Percentiles rank a stretch among this genome's conserved stretches.
Evolutionary conservation across 1,284 basidiomycete genomes (phyloP).

Genomic region (Fomitopsis schrenkii): DNA sequence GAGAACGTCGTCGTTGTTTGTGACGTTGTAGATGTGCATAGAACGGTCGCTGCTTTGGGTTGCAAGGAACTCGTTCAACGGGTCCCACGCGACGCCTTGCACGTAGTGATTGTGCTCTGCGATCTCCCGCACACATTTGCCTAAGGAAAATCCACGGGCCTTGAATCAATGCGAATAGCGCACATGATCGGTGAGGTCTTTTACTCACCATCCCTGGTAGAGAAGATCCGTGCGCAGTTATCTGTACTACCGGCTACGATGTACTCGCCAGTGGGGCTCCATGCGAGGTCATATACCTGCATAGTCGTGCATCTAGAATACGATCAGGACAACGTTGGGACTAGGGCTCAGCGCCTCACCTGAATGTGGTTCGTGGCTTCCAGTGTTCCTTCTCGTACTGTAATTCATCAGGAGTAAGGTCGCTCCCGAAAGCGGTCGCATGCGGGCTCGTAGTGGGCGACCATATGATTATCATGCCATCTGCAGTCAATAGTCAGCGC

Average conservation of each 20-base stretch:
- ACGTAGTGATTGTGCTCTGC: slow-evolving; percentile 93
- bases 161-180: slow-evolving; percentile 1
- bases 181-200: neutral
- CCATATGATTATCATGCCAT: slow-evolving; percentile 98
- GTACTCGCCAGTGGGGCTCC: slow-evolving; percentile 94
- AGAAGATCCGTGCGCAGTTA: slow-evolving; percentile 88
- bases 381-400: slow-evolving; percentile 94
- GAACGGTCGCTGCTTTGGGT: slow-evolving; percentile 92
- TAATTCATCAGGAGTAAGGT: slow-evolving; percentile 70
- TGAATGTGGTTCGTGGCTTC: slow-evolving; percentile 87
- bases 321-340: neutral
- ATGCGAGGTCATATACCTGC: slow-evolving; percentile 97
- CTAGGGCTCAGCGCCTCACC: slow-evolving; percentile 41
- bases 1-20: slow-evolving; percentile 71
- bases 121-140: slow-evolving; percentile 79
- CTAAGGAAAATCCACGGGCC: slow-evolving; percentile 32
- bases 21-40: slow-evolving; percentile 85
- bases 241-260: slow-evolving; percentile 95
- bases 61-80: slow-evolving; percentile 90
- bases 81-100: slow-evolving; percentile 97
- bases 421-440: slow-evolving; percentile 71
- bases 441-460: slow-evolving; percentile 76
- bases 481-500: slow-evolving; percentile 37
- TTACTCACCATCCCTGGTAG: slow-evolving; percentile 64
- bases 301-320: slow-evolving; percentile 70